Base-by-base conservation (phyloP, 2,329 filamentous ascomycete species). In the Hypomyces perniciosus region DNA sequence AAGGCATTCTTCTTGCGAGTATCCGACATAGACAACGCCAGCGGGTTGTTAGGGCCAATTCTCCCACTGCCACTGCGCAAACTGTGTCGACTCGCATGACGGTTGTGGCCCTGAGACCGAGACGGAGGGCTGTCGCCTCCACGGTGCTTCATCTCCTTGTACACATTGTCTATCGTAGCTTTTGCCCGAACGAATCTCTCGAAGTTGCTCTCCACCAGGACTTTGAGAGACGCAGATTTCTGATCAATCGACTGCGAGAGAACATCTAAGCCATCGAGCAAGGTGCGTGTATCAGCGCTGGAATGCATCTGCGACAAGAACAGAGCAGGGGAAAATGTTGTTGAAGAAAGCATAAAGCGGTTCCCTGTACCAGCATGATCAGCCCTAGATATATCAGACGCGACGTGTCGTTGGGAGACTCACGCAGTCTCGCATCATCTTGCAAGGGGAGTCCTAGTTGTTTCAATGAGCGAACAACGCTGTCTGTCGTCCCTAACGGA, bases 101-200 rank as follows among this genome's bases (percentile, higher is more conserved):
- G 78, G 20, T 81, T 85, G 62, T 88, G 85, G 20, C 71, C 65
- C 6, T 44, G 39, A 13, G 49, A 9, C 31, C 39, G 46, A 6
- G 70, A 62, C 4, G 73, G 67, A 3, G 72, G 69, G 5, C 77
- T 76, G 43, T 85, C 81, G 26, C 66, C 72, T 8, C 83, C 83
- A 43, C 80, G 76, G 58, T 75, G 91, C 77, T 81, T 96, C 93
- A 99, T 99, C 68, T 99, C 93, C 55, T 85, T 95, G 71, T 99
- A 99, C 47, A 99, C 93, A 70, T 95, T 95, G 72, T 99, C 93
- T 62, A 99, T 97, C 6, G 92, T 97, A 13, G 92, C 89, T 69
- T 99, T 99, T 40, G 93, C 93, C 56, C 90, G 86, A 50, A 99
- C 93, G 72, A 99, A 99, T 58, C 92, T 86, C 70, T 99, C 95